Evolutionary conservation across 208 protist species (phyloP), one percentile per base, ranked within the genome.

Genomic region (Trypanosoma caninum): DNA sequence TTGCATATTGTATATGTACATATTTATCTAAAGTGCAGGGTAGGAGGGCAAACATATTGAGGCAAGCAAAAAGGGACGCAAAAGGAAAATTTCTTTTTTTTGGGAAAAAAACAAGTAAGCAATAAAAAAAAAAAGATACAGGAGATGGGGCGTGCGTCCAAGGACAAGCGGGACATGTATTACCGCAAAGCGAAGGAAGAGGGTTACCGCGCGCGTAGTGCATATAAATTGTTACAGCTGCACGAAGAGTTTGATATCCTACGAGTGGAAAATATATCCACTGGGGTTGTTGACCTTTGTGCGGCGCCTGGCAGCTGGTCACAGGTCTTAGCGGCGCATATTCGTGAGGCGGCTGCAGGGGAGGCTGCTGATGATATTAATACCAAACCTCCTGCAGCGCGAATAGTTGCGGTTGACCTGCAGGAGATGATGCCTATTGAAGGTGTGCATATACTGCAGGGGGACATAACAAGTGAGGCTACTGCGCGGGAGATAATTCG

Each of bases 171-270:
- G 27, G 99, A 99, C 71, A 97, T 99, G 14, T 99, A 98, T 78
- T 99, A 99, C 82, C 93, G 98, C 63, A 98, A 98, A 50, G 99
- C 99, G 7, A 99, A 99, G 76, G 98, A 99, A 72, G 97, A 99
- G 55, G 97, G 97, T 42, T 99, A 91, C 70, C 83, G 99, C 14
- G 98, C 99, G 4, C 86, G 99, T 31, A 99, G 96, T 46, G 99
- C 99, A 7, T 99, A 99, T 83, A 99, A 99, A 76, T 86, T 99
- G 6, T 83, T 99, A 1, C 98, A 99, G 67, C 87, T 99, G 7
- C 94, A 99, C 61, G 96, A 99, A 41, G 86, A 99, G 56, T 99
- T 98, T 69, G 52, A 92, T 47, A 91, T 99, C 23, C 89, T 99
- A 20, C 50, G 77, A 28, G 57, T 77, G 8, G 59, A 66, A 0